Base-by-base conservation (phyloP, 495 filamentous ascomycete genomes). In the Hypoxylon lenormandii region DNA sequence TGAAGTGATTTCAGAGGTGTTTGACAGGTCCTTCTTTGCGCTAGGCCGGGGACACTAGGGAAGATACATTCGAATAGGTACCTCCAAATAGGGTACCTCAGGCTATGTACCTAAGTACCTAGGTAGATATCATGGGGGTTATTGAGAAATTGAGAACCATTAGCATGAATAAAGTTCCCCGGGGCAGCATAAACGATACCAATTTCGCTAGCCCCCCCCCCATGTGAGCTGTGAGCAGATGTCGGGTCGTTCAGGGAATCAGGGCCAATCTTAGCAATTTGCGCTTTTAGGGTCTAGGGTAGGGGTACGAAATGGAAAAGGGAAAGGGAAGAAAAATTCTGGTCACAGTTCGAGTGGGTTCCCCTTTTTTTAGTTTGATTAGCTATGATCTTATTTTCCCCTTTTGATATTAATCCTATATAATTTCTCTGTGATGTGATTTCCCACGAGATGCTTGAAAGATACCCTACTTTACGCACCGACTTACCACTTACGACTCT, bases 1-100 rank as follows among this genome's bases (percentile, higher is more conserved):
- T 58, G 66, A 68, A 69, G 64, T 72, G 69, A 68, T 69, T 68
- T 68, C 69, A 69, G 54, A 72, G 64, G 66, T 65, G 66, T 69
- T 64, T 69, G 64, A 64, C 64, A 63, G 63, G 53, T 68, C 48
- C 59, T 59, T 37, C 56, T 26, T 15, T 51, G 52, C 63, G 45
- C 53, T 59, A 59, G 46, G 52, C 52, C 40, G 21, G 55, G 15
- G 48, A 43, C 16, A 46, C 22, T 57, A 57, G 18, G 22, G 60
- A 42, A 28, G 18, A 28, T 45, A 45, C 42, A 4, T 21, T 45
- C 5, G 3, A 11, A 33, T 8, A 33, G 30, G 30, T 33, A 33
- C 30, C 26, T 28, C 7, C n/a, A n/a, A n/a, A n/a, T 28, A 7
- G 30, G 10, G 4, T 33, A 33, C 30, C 26, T 28, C 5, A 33